Percentiles rank a stretch among this genome's conserved stretches.
phyloP scores from a whole-genome alignment of 2,329 filamentous ascomycete species.

The Xylariales sp. region DNA sequence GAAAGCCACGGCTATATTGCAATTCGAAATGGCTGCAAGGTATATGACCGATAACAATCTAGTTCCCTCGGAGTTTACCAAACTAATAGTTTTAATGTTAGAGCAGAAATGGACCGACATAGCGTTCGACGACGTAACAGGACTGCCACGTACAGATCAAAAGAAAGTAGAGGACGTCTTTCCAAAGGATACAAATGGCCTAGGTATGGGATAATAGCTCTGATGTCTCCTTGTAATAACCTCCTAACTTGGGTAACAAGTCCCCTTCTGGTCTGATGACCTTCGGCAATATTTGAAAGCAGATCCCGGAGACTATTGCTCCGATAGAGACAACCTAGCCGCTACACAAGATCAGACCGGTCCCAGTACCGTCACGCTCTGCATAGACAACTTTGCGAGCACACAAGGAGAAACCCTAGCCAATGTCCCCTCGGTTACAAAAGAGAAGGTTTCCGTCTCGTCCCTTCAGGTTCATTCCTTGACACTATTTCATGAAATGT shows the following conservation, averaged over 20 bases:
- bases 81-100: neutral
- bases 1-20: constrained; percentile 32
- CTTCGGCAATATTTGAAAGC: constrained; percentile 24
- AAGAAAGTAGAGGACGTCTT: constrained; percentile 24
- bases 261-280: constrained; percentile 32
- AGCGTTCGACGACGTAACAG: constrained; percentile 21
- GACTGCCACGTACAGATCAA: constrained; percentile 15
- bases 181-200: neutral
- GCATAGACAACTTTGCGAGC: constrained; percentile 24
- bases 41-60: neutral
- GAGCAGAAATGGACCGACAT: constrained; percentile 30
- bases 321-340: constrained; percentile 12
- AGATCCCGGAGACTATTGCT: constrained; percentile 29
- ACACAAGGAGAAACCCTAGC: constrained; percentile 23
- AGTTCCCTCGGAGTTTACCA: neutral
- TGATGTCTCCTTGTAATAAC: too few relatives aligned
- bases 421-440: constrained; percentile 17
- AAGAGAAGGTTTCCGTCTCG: constrained; percentile 21
- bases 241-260: neutral
- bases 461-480: constrained; percentile 33
- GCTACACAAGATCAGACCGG: constrained; percentile 31
- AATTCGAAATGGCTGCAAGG: constrained; percentile 30
- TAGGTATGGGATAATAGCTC: neutral
- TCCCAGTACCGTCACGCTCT: constrained; percentile 31
- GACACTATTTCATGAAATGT: constrained; percentile 33